Evolutionary conservation across 1,139 yeast genomes (phyloP), one percentile per base, ranked within the genome.

Genomic region (Taphrina wiesneri): DNA sequence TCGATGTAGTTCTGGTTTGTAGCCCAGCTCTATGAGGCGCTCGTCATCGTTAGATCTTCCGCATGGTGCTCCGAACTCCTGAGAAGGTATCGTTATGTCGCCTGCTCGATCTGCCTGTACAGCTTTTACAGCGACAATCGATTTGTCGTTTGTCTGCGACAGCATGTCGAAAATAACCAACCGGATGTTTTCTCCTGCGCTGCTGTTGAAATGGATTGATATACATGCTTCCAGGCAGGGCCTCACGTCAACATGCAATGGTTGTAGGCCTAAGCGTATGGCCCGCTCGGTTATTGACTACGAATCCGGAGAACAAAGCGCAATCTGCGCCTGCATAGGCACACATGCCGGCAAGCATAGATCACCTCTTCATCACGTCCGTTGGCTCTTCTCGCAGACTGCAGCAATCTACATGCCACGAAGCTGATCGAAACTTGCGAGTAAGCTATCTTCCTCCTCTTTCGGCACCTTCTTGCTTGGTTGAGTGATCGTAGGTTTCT

Each of bases 1-100:
- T 64, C 80, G 74, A 56, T 74, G 73, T 51, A 77, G 72, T 69
- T 77, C 80, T 67, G 75, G 79, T 69, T 77, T 76, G 69, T 77
- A 77, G 32, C 80, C 80, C 41, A 77, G 71, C 67, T 74, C 71
- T 57, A 73, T 77, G 51, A 75, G 70, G 54, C 68, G 68, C 30
- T 67, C 69, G 36, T 66, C 68, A 49, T 73, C 75, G 4, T 17
- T 51, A 15, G 13, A 15, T n/a, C 17, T 32, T 32, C 36, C 36
- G 1, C 15, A 1, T n/a, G 9, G 52, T 23, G 26, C 36, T 4
- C 15, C 15, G 9, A 15, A 32, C 3, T 32, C 36, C 15, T 32
- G 36, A 15, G 36, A 32, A 15, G 36, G 15, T 2, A n/a, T 39
- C 17, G 19, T 6, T 15, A 39, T n/a, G 7, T 39, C 43, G 43